These are phyloP conservation scores for Mercurialis annua DNA, from an alignment of 345 rosid species.

Conservation along the genomic window DNA sequence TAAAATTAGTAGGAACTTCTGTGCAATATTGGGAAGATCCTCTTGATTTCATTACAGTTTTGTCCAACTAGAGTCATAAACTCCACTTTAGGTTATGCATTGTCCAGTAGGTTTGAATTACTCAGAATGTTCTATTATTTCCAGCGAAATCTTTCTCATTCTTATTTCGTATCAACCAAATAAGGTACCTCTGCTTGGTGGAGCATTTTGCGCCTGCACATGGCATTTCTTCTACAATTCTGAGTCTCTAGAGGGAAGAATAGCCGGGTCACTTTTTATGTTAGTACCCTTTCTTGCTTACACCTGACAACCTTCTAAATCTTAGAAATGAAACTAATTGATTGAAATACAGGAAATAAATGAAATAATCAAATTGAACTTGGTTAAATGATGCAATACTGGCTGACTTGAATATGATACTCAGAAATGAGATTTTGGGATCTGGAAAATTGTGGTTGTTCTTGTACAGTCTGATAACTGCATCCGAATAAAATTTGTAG, in stretches of 20 bases:
- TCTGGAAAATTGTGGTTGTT: not conserved
- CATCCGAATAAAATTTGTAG: too few species aligned
- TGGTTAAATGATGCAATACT: slow-evolving; percentile 2
- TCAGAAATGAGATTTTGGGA: not conserved
- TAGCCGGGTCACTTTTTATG: not conserved
- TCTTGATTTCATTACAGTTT: not conserved
- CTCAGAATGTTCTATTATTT: not conserved
- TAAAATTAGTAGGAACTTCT: not conserved
- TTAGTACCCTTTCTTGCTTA: not conserved
- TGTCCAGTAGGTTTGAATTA: not conserved
- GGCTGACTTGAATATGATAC: not conserved
- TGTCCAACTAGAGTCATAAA: not conserved
- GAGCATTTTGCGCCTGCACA: slow-evolving; percentile 94
- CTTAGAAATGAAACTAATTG: not conserved
- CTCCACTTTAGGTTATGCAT: not conserved
- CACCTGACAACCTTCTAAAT: too few species aligned
- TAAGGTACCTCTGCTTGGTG: slow-evolving; percentile 91
- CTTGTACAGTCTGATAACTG: not conserved
- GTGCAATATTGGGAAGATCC: not conserved
- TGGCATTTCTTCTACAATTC: slow-evolving; percentile 98
- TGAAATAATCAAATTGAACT: slow-evolving; percentile 3
- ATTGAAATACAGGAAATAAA: not conserved
- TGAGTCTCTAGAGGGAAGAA: slow-evolving; percentile 82
- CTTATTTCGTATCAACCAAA: slow-evolving; percentile 5
- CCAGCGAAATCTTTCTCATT: not conserved